Conservation (phyloP, 768 basidiomycete genomes). For the Boletus vinaceobasis region DNA sequence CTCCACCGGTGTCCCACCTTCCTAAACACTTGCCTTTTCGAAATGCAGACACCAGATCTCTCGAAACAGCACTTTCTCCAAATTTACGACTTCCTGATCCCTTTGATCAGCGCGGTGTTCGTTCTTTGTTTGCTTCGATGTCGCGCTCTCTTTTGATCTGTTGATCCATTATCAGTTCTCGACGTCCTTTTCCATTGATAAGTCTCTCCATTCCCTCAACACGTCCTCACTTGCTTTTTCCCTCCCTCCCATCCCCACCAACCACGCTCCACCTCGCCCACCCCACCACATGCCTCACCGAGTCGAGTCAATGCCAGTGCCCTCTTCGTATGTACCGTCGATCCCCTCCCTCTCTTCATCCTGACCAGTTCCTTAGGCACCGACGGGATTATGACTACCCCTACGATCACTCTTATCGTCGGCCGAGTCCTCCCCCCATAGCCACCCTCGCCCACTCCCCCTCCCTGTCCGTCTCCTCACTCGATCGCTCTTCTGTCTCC, state of each 20-base stretch:
- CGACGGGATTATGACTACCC: conserved; percentile 38
- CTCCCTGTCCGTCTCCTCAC: conserved; percentile 54
- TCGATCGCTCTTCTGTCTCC: conserved; percentile 58
- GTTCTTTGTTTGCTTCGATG: conserved; percentile 32
- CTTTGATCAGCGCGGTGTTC: conserved; percentile 36
- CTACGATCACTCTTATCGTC: conserved; percentile 39
- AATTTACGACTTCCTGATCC: conserved; percentile 32
- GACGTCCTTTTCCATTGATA: conserved; percentile 35
- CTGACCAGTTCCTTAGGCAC: conserved; percentile 31
- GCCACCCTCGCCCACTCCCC: conserved; percentile 57
- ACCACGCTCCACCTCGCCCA: conserved; percentile 12
- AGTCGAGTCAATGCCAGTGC: conserved; percentile 38
- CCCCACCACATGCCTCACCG: conserved; percentile 48
- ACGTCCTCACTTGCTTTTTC: conserved; percentile 22
- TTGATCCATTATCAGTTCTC: conserved; percentile 40
- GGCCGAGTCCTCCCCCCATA: conserved; percentile 48
- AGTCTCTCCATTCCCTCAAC: conserved; percentile 28
- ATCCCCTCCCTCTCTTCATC: conserved; percentile 25
- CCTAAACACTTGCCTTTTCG: conserved; percentile 29
- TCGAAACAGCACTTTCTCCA: conserved; percentile 31
- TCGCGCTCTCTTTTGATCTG: conserved; percentile 37
- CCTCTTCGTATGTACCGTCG: conserved; percentile 32
- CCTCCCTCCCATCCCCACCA: conserved; percentile 14
- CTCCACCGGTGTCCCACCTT: conserved; percentile 21
- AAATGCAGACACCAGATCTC: conserved; percentile 32